phyloP scores from a whole-genome alignment of 441 rosid species.

The Erodium texanum region DNA sequence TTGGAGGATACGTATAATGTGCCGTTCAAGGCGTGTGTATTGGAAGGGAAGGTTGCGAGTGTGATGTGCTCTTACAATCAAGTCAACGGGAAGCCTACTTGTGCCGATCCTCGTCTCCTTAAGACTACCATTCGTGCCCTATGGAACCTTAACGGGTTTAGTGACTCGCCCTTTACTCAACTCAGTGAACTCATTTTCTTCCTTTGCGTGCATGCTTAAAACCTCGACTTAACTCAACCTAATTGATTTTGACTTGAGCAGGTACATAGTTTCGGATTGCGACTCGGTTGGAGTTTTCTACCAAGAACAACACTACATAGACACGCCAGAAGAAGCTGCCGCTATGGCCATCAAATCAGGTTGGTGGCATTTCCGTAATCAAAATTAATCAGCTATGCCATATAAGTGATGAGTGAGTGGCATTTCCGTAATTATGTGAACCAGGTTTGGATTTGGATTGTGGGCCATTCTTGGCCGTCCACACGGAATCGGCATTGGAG shows the following conservation, averaged over 20 bases:
- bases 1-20: constrained; percentile 71
- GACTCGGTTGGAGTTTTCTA: constrained; percentile 58
- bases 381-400: no score
- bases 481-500: constrained; percentile 58
- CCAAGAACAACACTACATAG: constrained; percentile 48
- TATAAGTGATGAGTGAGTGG: no score
- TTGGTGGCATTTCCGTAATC: no score
- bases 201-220: no score
- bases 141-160: constrained; percentile 79
- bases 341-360: constrained; percentile 67
- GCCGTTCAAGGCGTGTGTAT: constrained; percentile 75
- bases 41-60: constrained; percentile 49
- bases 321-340: constrained; percentile 59
- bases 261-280: constrained; percentile 71
- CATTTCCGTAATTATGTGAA: not conserved
- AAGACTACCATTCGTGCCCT: constrained; percentile 49
- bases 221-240: no score
- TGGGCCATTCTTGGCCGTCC: constrained; percentile 70
- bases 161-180: no score
- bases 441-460: constrained; percentile 63
- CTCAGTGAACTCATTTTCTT: no score
- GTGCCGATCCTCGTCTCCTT: constrained; percentile 81
- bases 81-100: constrained; percentile 87
- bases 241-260: constrained; percentile 2
- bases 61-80: constrained; percentile 71